Conservation (phyloP, 176 grass and related monocot species). For the Oropetium thomaeum region DNA sequence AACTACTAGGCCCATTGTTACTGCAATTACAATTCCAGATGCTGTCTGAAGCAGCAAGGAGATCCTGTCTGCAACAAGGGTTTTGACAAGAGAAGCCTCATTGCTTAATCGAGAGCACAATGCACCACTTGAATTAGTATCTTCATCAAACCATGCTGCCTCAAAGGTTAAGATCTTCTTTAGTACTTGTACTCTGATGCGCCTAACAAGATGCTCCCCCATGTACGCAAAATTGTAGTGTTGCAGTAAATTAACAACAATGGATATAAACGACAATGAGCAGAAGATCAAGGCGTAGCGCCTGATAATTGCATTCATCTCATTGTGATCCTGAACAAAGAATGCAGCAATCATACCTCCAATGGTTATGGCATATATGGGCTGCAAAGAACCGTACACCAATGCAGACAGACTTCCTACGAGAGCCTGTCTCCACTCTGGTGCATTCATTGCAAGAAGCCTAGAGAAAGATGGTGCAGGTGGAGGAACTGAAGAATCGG, state of each 20-base stretch:
- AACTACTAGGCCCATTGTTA: constrained; percentile 82
- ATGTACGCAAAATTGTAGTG: constrained; percentile 93
- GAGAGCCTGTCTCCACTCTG: constrained; percentile 89
- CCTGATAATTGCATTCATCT: constrained; percentile 79
- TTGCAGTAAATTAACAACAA: constrained; percentile 80
- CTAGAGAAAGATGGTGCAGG: constrained; percentile 82
- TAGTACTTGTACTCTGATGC: constrained; percentile 77
- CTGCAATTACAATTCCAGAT: constrained; percentile 75
- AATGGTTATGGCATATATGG: constrained; percentile 84
- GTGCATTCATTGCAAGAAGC: constrained; percentile 91
- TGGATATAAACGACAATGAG: constrained; percentile 74
- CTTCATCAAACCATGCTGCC: constrained; percentile 94
- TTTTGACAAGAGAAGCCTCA: constrained; percentile 90
- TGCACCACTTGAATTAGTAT: constrained; percentile 78
- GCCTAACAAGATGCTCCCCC: constrained; percentile 88
- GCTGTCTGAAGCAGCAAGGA: constrained; percentile 92
- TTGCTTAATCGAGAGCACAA: constrained; percentile 84
- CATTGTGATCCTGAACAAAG: constrained; percentile 68
- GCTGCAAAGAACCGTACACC: constrained; percentile 89
- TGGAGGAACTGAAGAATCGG: constrained; percentile 27
- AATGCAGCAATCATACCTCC: constrained; percentile 96
- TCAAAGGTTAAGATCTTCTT: constrained; percentile 96
- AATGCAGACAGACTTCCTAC: constrained; percentile 73
- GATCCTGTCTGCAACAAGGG: constrained; percentile 88
- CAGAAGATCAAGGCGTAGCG: constrained; percentile 80